These are phyloP conservation scores for Microsporum audouinii DNA, from an alignment of 2,329 filamentous ascomycete species.

Conservation along the genomic window DNA sequence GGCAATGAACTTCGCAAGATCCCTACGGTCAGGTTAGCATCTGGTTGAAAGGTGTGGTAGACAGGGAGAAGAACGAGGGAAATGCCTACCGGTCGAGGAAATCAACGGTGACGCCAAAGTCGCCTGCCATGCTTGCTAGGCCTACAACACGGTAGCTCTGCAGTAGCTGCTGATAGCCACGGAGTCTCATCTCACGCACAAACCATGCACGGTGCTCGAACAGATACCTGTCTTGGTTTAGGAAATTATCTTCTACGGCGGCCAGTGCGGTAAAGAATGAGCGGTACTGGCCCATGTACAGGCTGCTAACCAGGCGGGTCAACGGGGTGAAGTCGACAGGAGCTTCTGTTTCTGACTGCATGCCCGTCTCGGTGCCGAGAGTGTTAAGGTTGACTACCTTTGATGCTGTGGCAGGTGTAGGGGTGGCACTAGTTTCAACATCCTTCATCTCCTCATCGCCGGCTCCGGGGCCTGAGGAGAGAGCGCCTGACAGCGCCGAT, in stretches of 20 bases:
- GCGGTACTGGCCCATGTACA: constrained; percentile 91
- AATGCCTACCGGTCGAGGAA: constrained; percentile 75
- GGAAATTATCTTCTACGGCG: constrained; percentile 82
- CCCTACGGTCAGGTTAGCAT: constrained; percentile 42
- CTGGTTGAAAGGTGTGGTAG: constrained; percentile 15
- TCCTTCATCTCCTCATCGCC: constrained; percentile 65
- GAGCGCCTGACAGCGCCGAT: constrained; percentile 64
- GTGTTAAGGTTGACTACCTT: constrained; percentile 81
- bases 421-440: constrained; percentile 22
- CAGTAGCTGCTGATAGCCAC: constrained; percentile 90
- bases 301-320: constrained; percentile 73
- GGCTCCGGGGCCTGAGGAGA: constrained; percentile 69
- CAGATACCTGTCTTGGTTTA: constrained; percentile 87
- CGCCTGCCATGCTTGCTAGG: constrained; percentile 91
- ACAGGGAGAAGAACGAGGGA: not conserved
- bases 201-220: constrained; percentile 96
- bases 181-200: constrained; percentile 93
- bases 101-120: constrained; percentile 94
- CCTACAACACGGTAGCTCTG: constrained; percentile 96
- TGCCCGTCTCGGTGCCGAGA: constrained; percentile 54
- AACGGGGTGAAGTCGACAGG: constrained; percentile 83
- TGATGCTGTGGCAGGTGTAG: constrained; percentile 44
- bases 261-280: constrained; percentile 85
- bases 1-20: constrained; percentile 94
- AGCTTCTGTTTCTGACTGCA: constrained; percentile 63